These are phyloP conservation scores for Coemansia biformis DNA, from an alignment of 192 early-diverging fungal species.

Conservation along the genomic window DNA sequence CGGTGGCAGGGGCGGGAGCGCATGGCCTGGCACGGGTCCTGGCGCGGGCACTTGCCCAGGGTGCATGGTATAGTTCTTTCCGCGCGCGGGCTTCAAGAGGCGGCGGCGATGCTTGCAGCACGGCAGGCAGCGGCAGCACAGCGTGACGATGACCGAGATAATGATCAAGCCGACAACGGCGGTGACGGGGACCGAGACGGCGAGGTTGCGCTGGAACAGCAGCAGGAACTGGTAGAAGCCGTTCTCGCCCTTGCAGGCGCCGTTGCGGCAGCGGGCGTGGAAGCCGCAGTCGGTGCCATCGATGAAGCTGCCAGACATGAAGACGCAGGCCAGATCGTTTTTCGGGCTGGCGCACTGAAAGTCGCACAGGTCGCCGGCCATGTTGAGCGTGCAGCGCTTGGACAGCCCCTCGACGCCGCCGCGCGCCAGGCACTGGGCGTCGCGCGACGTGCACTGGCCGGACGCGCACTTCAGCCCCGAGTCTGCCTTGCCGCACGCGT, in stretches of 20 bases:
- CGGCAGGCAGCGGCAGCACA: slow-evolving; percentile 45
- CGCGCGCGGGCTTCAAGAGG: background rate
- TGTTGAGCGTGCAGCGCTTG: slow-evolving; percentile 52
- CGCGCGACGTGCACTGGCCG: slow-evolving; percentile 67
- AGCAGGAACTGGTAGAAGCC: slow-evolving; percentile 51
- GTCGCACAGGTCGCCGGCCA: slow-evolving; percentile 55
- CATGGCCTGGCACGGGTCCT: too few species aligned
- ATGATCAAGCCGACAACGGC: slow-evolving; percentile 37
- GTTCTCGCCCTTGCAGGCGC: slow-evolving; percentile 58
- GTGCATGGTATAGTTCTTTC: background rate
- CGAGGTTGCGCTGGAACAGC: slow-evolving; percentile 51
- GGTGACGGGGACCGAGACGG: slow-evolving; percentile 51
- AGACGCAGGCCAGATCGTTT: slow-evolving; percentile 42
- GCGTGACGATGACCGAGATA: slow-evolving; percentile 17
- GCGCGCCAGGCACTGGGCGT: slow-evolving; percentile 61
- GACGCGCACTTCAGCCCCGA: slow-evolving; percentile 56
- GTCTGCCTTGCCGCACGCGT: slow-evolving; percentile 51
- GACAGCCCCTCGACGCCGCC: slow-evolving; percentile 52
- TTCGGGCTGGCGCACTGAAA: slow-evolving; percentile 59
- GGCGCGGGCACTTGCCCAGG: too few species aligned
- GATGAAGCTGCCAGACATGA: slow-evolving; percentile 59
- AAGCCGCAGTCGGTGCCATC: slow-evolving; percentile 68
- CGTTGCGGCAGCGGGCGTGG: slow-evolving; percentile 50
- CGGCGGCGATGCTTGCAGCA: slow-evolving; percentile 31
- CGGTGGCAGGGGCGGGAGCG: background rate